Evolutionary conservation across 768 basidiomycete species (phyloP).

Genomic region (Clavaria fumosa): DNA sequence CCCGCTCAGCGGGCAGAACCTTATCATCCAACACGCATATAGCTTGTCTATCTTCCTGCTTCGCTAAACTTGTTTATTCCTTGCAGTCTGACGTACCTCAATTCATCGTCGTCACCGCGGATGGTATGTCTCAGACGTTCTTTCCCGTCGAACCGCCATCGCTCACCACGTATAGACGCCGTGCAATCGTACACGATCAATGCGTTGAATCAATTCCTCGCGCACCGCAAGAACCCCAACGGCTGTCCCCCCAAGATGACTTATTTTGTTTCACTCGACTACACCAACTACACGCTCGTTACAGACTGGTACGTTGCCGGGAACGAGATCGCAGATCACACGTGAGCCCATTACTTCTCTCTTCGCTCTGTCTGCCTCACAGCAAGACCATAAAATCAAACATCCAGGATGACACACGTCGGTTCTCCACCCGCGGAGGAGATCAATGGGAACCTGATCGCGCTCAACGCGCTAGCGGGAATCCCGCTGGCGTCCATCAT

Average conservation of each 20-base stretch:
- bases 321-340: constrained; percentile 72
- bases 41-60: neutral
- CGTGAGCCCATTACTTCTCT: constrained; percentile 26
- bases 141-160: too few relatives aligned
- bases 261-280: constrained; percentile 56
- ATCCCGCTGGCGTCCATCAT: constrained; percentile 48
- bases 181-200: constrained; percentile 65
- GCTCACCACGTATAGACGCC: too few relatives aligned
- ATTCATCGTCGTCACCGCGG: constrained; percentile 63
- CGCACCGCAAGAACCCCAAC: constrained; percentile 60
- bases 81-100: constrained; percentile 39
- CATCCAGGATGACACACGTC: constrained; percentile 60
- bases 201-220: constrained; percentile 59
- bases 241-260: constrained; percentile 65
- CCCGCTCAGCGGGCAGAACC: too few relatives aligned
- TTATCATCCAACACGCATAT: too few relatives aligned
- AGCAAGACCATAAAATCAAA: constrained; percentile 1
- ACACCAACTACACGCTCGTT: constrained; percentile 64
- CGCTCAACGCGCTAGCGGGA: constrained; percentile 63
- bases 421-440: constrained; percentile 46
- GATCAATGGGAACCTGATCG: constrained; percentile 65
- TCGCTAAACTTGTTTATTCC: neutral
- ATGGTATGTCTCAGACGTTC: too few relatives aligned
- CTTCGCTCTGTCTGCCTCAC: constrained; percentile 3
- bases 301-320: constrained; percentile 72